Percentiles rank a stretch among this genome's conserved stretches.
phyloP scores from a whole-genome alignment of 208 protist genomes.

The Acanthamoeba lenticulata region DNA sequence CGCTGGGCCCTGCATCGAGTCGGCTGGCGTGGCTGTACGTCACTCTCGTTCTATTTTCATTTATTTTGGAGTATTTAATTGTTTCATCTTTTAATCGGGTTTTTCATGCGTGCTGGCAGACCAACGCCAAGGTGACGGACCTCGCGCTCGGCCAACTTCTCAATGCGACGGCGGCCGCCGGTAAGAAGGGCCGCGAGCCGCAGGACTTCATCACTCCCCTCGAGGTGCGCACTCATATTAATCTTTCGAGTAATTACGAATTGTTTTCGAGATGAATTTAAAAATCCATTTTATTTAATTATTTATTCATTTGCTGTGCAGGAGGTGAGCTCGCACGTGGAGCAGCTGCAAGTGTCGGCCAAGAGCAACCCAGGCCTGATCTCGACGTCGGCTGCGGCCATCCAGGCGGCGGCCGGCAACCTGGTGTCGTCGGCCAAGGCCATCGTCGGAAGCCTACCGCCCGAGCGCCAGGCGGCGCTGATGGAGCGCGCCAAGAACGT shows the following conservation, averaged over 20 bases:
- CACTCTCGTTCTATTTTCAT: neutral
- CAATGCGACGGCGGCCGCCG: neutral
- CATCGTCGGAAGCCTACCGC: neutral
- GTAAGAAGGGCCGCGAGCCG: conserved; percentile 51
- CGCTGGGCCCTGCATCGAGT: neutral
- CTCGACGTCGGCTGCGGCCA: neutral
- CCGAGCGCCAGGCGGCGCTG: conserved; percentile 1
- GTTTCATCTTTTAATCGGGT: too few relatives aligned
- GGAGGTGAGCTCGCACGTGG: neutral
- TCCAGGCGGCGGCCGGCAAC: conserved; percentile 16
- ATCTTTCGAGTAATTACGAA: neutral
- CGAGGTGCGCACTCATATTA: neutral
- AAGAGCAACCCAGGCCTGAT: conserved; percentile 51
- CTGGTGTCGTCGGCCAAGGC: neutral
- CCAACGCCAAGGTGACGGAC: neutral
- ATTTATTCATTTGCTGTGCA: neutral
- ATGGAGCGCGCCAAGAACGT: conserved; percentile 5
- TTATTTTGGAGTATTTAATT: too few relatives aligned
- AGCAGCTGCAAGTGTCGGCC: neutral
- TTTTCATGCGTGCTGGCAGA: neutral
- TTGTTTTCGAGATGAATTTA: neutral
- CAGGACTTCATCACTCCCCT: conserved; percentile 53
- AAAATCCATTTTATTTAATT: neutral
- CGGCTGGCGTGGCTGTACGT: neutral
- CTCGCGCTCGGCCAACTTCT: neutral